Conservation (phyloP, 2,329 filamentous ascomycete species). For the Xylaria sp. region DNA sequence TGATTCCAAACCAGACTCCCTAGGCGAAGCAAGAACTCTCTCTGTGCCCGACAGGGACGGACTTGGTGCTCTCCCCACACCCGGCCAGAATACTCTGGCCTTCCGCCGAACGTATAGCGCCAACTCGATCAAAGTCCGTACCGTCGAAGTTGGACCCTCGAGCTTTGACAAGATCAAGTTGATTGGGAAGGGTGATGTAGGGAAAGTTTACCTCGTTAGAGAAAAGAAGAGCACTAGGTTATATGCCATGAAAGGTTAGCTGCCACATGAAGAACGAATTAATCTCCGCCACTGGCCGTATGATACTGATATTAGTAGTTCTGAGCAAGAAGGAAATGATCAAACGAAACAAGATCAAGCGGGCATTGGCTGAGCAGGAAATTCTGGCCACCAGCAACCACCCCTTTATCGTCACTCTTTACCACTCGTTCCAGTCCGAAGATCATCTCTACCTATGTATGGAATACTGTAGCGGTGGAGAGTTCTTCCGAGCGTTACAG, state of each 20-base stretch:
- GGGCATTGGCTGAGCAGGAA: constrained; percentile 95
- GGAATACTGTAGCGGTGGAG: constrained; percentile 99
- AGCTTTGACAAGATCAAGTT: constrained; percentile 99
- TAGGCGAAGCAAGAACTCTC: constrained; percentile 54
- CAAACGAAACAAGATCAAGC: constrained; percentile 99
- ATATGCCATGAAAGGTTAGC: constrained; percentile 97
- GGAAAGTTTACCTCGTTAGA: constrained; percentile 95
- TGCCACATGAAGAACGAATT: neutral
- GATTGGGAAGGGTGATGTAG: constrained; percentile 98
- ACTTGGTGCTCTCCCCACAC: constrained; percentile 72
- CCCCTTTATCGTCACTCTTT: constrained; percentile 97
- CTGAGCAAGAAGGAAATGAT: constrained; percentile 99
- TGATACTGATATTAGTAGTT: constrained; percentile 65
- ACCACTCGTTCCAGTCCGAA: constrained; percentile 99
- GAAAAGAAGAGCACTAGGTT: constrained; percentile 97
- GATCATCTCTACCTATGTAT: constrained; percentile 99
- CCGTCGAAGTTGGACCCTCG: constrained; percentile 93
- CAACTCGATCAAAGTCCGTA: constrained; percentile 98
- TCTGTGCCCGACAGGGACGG: constrained; percentile 60
- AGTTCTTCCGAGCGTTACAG: constrained; percentile 97
- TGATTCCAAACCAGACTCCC: constrained; percentile 56
- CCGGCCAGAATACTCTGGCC: constrained; percentile 74
- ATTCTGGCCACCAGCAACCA: constrained; percentile 99
- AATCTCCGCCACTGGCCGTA: neutral
- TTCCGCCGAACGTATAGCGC: constrained; percentile 98